Evolutionary conservation across 306 rosid species (phyloP).

Genomic region (Ziziphus jujuba): DNA sequence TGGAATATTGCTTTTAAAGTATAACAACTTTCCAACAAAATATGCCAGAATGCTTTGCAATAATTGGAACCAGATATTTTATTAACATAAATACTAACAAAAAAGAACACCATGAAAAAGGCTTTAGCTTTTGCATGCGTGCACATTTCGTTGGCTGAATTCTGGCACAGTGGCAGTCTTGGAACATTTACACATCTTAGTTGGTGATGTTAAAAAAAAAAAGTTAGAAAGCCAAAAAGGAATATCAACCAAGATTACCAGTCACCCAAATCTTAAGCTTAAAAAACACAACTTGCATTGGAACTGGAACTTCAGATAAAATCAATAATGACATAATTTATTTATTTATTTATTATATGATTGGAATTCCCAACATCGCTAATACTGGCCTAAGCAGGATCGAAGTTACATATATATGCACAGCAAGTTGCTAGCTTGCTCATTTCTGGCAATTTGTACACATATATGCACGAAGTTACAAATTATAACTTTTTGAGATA

Average conservation of each 20-base stretch:
- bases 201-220: no score
- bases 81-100: no score
- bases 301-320: neutral
- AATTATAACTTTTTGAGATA: neutral
- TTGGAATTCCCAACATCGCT: neutral
- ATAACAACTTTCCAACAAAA: no score
- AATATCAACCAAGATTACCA: neutral
- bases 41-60: no score
- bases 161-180: no score
- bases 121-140: no score
- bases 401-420: neutral
- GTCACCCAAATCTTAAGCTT: slow-evolving; percentile 1
- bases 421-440: neutral
- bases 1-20: no score
- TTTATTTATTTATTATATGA: neutral
- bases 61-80: no score
- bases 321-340: neutral
- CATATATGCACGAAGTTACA: neutral
- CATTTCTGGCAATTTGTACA: neutral
- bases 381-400: neutral
- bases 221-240: no score
- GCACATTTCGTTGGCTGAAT: no score
- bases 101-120: no score
- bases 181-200: no score
- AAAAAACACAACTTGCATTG: neutral